Base-by-base conservation (phyloP, 208 protist species). In the Leishmania guyanensis region DNA sequence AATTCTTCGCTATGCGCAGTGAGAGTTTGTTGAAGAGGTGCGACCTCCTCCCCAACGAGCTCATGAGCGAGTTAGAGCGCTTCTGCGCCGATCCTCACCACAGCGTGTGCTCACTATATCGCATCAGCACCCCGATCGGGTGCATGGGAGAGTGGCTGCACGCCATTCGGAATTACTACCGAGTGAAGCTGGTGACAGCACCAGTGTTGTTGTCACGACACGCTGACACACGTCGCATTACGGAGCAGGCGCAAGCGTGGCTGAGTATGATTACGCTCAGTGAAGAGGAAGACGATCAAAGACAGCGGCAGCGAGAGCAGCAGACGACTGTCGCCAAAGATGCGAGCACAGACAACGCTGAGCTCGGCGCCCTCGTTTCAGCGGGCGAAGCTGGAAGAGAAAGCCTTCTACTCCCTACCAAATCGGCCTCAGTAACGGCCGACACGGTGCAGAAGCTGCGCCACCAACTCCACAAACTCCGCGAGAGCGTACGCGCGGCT, bases 1-100 rank as follows among this genome's bases (percentile, higher is more conserved):
- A 87, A 22, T 97, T 95, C 78, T 95, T 95, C 48, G 86, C 89
- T 26, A 86, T 88, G 26, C 92, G 93, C 73, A 88, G 82, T 26
- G 90, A 94, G 75, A 82, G 80, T 9, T 54, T 97, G 46, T 77
- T 94, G 58, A 86, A 87, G 66, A 83, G 82, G 69, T 82, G 76
- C 9, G 89, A 89, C 48, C 50, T 91, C 58, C 86, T 94, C 22
- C 78, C 81, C n/a, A 58, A 86, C 9, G 84, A 22, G 1, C 64
- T 92, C 46, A 77, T 93, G 78, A 86, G 79, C 33, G 89, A 88
- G 71, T 77, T 97, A 6, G 88, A 94, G 81, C 36, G 22, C 3
- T 95, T 90, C 86, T 97, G 91, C 75, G 51, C 62, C 2, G 58
- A 86, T n/a, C 85, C 87, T 6, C 83, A 89, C 43, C 86, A 94